phyloP scores from a whole-genome alignment of 208 protist species.

The Leishmania major region DNA sequence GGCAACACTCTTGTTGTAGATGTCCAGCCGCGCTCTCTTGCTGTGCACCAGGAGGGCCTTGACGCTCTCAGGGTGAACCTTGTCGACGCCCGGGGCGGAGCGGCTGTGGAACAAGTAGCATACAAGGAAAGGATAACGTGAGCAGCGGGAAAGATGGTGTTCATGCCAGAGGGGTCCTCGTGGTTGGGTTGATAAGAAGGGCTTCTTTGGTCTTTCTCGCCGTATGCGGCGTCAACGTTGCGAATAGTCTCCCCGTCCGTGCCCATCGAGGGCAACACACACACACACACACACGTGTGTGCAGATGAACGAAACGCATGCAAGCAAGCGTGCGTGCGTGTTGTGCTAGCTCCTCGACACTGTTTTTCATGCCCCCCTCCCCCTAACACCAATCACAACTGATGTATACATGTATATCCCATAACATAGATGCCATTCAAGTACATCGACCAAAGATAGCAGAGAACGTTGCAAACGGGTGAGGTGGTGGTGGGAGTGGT shows the following conservation, averaged over 20 bases:
- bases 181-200: neutral
- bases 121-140: neutral
- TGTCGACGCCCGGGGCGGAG: neutral
- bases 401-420: too few species aligned
- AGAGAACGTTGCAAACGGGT: neutral
- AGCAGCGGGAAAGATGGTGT: neutral
- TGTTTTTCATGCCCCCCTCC: neutral
- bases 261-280: neutral
- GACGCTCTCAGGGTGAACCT: neutral
- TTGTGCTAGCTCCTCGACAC: neutral
- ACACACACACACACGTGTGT: neutral
- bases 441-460: neutral
- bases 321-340: neutral
- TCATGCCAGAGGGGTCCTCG: neutral
- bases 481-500: too few species aligned
- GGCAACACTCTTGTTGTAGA: neutral
- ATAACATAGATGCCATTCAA: too few species aligned
- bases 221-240: neutral
- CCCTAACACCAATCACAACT: too few species aligned
- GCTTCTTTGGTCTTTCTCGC: neutral
- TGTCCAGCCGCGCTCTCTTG: neutral
- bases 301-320: neutral
- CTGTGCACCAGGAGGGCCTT: neutral
- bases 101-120: neutral
- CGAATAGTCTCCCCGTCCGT: neutral